Evolutionary conservation across 768 basidiomycete genomes (phyloP), one percentile per base, ranked within the genome.

Genomic region (Porphyrellus cyaneotinctus): DNA sequence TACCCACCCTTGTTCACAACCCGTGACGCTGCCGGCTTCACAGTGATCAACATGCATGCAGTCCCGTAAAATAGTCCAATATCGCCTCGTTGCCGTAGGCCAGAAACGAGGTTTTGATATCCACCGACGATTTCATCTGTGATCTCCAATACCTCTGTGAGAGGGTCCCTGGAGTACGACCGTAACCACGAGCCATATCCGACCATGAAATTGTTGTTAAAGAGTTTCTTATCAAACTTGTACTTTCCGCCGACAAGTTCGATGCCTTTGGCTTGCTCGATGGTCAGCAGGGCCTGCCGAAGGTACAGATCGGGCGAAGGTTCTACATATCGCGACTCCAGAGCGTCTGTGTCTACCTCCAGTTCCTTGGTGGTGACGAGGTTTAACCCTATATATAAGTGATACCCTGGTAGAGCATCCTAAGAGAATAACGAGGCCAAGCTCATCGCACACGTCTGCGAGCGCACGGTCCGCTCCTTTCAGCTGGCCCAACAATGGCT

Each of bases 41-140:
- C 32, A 7, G 44, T 32, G n/a, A 54, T 32, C 42, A 58, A 28
- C 52, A 60, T 57, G 42, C 52, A 61, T 5, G 51, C 56, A 26
- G 45, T 44, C 23, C 56, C 59, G 9, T 61, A 54, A 47, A 54
- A 30, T 15, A 58, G 0, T 17, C 32, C 47, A 57, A n/a, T 4
- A 35, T 12, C 2, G 41, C 31, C 15, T 57, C 8, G 12, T 60
- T 54, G 0, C 54, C 54, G 15, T 49, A 51, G 0, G 26, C 6
- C 36, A 48, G 30, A 13, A 42, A 31, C 1, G 51, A 2, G 8
- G 42, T 31, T 32, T 4, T 38, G 28, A 38, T 1, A 0, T 42
- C 12, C n/a, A 59, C 31, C 3, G 58, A 58, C 1, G 52, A 59
- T 12, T 44, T 35, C 58, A 53, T 59, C 23, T 10, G 54, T 57